Base-by-base conservation (phyloP, 2,329 filamentous ascomycete species). In the Pseudofabraea citricarpa region DNA sequence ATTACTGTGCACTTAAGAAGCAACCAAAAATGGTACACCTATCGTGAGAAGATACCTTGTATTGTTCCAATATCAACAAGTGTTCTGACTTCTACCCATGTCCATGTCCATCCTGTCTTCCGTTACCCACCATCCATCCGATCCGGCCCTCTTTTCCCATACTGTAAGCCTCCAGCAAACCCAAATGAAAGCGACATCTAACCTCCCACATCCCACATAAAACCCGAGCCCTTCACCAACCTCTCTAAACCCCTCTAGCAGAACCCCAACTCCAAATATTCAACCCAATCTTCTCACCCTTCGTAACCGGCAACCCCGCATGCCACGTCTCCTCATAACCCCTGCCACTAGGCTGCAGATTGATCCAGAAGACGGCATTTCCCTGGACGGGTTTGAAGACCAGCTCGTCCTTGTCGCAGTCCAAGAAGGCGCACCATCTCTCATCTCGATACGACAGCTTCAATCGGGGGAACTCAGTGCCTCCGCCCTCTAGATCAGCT, bases 321-420 rank as follows among this genome's bases (percentile, higher is more conserved):
- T 83, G 79, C 67, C 77, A 77, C 23, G 74, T 77, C 60, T 81
- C 75, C 45, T 68, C 64, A 54, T 77, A 78, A 10, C 76, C 77
- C 18, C 62, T 66, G 2, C 78, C 77, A 59, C 80, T 74, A 0
- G 63, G 48, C 29, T 71, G 64, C 44, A 81, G 65, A 58, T 83
- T 83, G 62, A 75, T 72, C 79, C 79, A 83, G 46, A 75, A 83
- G 2, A 83, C 70, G 1, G 78, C 79, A 62, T 77, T 78, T 0
- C 77, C 74, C 44, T 68, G 69, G 31, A 73, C 69, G 0, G 77
- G 72, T 55, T 74, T 76, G 54, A 83, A 82, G 52, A 55, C 43
- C 43, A 45, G 45, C 9, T 46, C 23, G 6, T 37, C 48, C 35
- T 63, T 63, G 2, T 54, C 61, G 53, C 76, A 81, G 43, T 80